These are phyloP conservation scores for Tolypocladium pustulatum DNA, from an alignment of 2,329 filamentous ascomycete species.

Conservation along the genomic window DNA sequence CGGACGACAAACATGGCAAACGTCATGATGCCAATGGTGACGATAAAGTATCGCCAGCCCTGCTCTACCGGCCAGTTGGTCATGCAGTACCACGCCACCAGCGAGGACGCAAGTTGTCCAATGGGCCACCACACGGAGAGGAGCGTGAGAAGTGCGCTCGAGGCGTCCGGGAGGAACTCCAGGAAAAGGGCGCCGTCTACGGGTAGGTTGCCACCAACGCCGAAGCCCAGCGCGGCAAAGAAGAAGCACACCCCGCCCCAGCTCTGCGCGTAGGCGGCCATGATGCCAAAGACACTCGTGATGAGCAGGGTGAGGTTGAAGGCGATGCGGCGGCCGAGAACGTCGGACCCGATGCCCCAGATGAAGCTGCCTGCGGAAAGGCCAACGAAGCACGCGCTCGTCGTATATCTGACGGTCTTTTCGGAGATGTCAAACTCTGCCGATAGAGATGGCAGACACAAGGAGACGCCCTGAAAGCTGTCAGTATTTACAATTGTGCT, in stretches of 20 bases:
- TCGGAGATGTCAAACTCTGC: slow-evolving; percentile 61
- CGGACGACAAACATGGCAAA: slow-evolving; percentile 69
- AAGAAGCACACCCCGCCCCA: slow-evolving; percentile 56
- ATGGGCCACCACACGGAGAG: slow-evolving; percentile 84
- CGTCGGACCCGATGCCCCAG: slow-evolving; percentile 72
- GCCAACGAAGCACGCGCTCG: slow-evolving; percentile 64
- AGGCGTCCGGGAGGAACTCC: slow-evolving; percentile 69
- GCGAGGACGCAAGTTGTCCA: slow-evolving; percentile 62
- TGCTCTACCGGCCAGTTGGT: slow-evolving; percentile 55
- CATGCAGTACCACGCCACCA: slow-evolving; percentile 68
- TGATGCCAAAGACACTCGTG: slow-evolving; percentile 63
- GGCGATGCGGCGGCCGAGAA: slow-evolving; percentile 67
- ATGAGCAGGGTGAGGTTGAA: slow-evolving; percentile 75
- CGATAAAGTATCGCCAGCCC: slow-evolving; percentile 68
- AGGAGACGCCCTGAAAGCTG: slow-evolving; percentile 52
- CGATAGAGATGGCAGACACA: slow-evolving; percentile 65
- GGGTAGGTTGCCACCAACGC: slow-evolving; percentile 66
- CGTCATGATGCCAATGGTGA: slow-evolving; percentile 61
- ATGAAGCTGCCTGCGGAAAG: slow-evolving; percentile 68
- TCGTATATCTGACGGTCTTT: slow-evolving; percentile 69
- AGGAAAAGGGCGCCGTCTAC: slow-evolving; percentile 75
- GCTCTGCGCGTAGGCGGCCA: slow-evolving; percentile 54
- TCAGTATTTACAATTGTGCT: slow-evolving; percentile 1
- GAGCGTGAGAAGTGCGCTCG: slow-evolving; percentile 63
- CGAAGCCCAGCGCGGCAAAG: slow-evolving; percentile 52